Evolutionary conservation across 345 rosid genomes (phyloP), one percentile per base, ranked within the genome.

Genomic region (Hypericum androsaemum): DNA sequence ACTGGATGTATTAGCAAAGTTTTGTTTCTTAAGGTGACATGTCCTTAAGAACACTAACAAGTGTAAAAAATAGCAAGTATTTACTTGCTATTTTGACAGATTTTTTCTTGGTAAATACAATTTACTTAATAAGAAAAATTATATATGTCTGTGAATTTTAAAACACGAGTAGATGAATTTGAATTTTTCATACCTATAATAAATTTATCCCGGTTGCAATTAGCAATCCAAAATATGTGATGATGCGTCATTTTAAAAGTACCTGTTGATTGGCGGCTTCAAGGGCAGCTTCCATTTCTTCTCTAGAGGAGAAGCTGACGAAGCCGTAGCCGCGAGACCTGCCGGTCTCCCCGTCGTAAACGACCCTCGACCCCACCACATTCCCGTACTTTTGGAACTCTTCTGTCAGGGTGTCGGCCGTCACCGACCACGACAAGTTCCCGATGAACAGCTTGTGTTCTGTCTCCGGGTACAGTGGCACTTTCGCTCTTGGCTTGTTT

Each of bases 361-460:
- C 71, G 68, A 92, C 96, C 68, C 95, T 79, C 6, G 96, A 88
- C 13, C 89, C 95, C 51, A 87, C 82, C 36, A 92, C 80, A 14
- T 74, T 71, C 14, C 96, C 98, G 44, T 78, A 82, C 43, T 76
- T 79, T 67, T 77, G 64, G 68, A 87, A 90, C 41, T 88, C 86
- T 75, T 65, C 59, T 45, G 72, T 69, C 71, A 84, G 72, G 14
- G 84, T 73, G 53, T 90, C 95, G 0, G 89, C 69, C 14, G 89
- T 84, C 8, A 83, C 86, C 0, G 95, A 74, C 98, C 96, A 87
- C 2, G 98, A 82, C 41, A 90, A 69, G 58, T 90, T 90, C 41
- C 98, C 96, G 8, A 87, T 76, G 50, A 87, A 87, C 1, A 92
- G 76, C 70, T 92, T 92, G 70, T 72, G 55, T 28, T 92, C 94